phyloP scores from a whole-genome alignment of 345 rosid species.

The Geranium brycei region DNA sequence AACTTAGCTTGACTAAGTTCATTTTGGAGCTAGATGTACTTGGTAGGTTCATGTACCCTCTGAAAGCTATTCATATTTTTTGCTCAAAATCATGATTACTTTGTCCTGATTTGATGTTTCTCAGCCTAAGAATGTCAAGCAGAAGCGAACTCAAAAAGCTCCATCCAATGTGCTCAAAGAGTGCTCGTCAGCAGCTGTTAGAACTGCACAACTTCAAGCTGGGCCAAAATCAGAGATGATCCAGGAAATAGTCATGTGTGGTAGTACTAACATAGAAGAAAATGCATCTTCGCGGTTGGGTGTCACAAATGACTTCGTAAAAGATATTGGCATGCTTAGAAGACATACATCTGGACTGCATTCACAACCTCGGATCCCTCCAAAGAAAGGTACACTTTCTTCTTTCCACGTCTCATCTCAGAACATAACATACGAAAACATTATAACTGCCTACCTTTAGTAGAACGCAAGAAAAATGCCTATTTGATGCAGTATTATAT shows the following conservation, averaged over 20 bases:
- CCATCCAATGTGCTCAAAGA: conserved; percentile 27
- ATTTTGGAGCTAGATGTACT: conserved; percentile 5
- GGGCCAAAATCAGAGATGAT: conserved; percentile 9
- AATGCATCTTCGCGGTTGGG: conserved; percentile 11
- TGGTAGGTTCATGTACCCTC: neutral
- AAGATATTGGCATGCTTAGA: conserved; percentile 8
- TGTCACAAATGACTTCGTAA: conserved; percentile 6
- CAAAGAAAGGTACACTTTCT: conserved; percentile 21
- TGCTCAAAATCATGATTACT: neutral
- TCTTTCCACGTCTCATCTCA: neutral
- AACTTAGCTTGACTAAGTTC: too few relatives aligned
- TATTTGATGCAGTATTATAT: neutral
- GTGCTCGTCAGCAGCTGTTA: conserved; percentile 22
- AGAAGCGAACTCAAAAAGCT: conserved; percentile 29
- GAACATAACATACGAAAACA: neutral
- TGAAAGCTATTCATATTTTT: neutral
- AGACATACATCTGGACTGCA: conserved; percentile 13
- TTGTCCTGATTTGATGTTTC: conserved; percentile 9
- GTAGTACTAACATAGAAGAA: conserved; percentile 12
- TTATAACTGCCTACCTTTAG: neutral
- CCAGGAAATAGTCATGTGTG: conserved; percentile 5
- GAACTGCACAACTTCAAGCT: conserved; percentile 15
- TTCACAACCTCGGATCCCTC: conserved; percentile 14
- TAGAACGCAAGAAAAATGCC: neutral
- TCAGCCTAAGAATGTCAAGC: conserved; percentile 43